phyloP scores from a whole-genome alignment of 2,329 filamentous ascomycete genomes.

The Sclerotinia borealis region DNA sequence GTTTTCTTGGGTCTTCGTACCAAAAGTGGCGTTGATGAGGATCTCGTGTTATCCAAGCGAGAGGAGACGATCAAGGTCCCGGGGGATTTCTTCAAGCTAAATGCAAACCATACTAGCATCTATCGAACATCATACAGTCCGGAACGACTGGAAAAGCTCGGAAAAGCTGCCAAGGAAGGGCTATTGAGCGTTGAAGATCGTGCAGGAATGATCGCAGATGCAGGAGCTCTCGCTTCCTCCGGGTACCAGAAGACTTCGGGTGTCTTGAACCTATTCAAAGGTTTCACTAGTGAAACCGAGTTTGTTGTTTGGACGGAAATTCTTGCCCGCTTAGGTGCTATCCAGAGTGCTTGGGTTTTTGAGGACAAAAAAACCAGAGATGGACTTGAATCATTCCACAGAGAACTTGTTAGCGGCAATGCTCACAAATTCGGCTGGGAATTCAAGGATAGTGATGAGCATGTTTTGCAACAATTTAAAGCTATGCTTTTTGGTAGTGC shows the following conservation, averaged over 20 bases:
- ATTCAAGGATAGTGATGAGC: slow-evolving; percentile 77
- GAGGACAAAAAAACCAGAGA: slow-evolving; percentile 69
- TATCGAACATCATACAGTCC: slow-evolving; percentile 87
- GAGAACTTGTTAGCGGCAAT: slow-evolving; percentile 68
- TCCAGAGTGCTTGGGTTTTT: slow-evolving; percentile 83
- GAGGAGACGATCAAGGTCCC: slow-evolving; percentile 74
- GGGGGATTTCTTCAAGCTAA: slow-evolving; percentile 92
- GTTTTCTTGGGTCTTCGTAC: slow-evolving; percentile 83
- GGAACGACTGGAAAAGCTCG: slow-evolving; percentile 79
- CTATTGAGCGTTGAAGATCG: slow-evolving; percentile 83
- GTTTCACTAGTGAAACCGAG: slow-evolving; percentile 77
- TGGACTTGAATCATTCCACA: slow-evolving; percentile 77
- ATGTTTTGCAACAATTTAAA: slow-evolving; percentile 93
- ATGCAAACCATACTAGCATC: slow-evolving; percentile 87
- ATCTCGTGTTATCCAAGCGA: slow-evolving; percentile 62
- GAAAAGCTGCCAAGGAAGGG: slow-evolving; percentile 74
- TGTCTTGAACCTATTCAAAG: slow-evolving; percentile 75
- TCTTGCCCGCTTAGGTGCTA: slow-evolving; percentile 66
- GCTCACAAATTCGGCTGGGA: slow-evolving; percentile 85
- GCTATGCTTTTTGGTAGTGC: slow-evolving; percentile 80
- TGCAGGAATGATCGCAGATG: slow-evolving; percentile 91
- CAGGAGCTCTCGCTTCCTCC: slow-evolving; percentile 79
- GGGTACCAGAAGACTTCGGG: slow-evolving; percentile 93
- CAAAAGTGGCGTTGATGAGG: slow-evolving; percentile 74
- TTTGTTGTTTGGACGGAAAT: slow-evolving; percentile 97